Evolutionary conservation across 768 basidiomycete genomes (phyloP), one percentile per base, ranked within the genome.

Genomic region (Tylopilus sp.): DNA sequence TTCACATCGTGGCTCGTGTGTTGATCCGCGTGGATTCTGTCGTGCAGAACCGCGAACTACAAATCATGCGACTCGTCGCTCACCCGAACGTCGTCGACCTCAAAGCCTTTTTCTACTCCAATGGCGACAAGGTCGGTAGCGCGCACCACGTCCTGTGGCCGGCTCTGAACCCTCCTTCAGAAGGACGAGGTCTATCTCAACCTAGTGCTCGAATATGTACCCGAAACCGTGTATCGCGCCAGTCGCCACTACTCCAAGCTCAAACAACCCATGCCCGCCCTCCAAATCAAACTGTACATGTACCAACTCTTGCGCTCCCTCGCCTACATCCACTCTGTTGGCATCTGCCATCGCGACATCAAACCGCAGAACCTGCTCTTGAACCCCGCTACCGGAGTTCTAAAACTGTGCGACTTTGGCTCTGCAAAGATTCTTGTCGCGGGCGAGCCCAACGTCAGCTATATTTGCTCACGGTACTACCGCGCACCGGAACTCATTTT

Each of bases 181-280:
- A 98, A 98, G 81, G 97, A 99, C 73, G 97, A 99, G 80, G 93
- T 99, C 48, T 99, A 97, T 77, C 89, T 99, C 67, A 99, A 99
- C 72, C 88, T 99, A 69, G 94, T 99, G 29, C 85, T 97, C 64
- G 97, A 99, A 85, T 99, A 93, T 73, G 94, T 99, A 46, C 97
- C 97, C 36, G 97, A 98, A 77, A 99, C 97, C 16, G 97, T 99
- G 52, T 98, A 98, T 76, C 92, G 96, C 66, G 97, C 96, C 25
- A 96, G 92, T 68, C 87, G 96, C 67, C 96, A 98, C 76, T 99
- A 98, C 72, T 91, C 95, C 62, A 98, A 98, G 75, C 89, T 99
- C 75, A 99, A 99, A 79, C 97, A 99, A 71, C 91, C 92, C 54
- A 99, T 99, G 97, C 97, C 97, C 28, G 98, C 94, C 86, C 84